Evolutionary conservation across 495 filamentous ascomycete genomes (phyloP).

Genomic region (Aspergillus hancockii): DNA sequence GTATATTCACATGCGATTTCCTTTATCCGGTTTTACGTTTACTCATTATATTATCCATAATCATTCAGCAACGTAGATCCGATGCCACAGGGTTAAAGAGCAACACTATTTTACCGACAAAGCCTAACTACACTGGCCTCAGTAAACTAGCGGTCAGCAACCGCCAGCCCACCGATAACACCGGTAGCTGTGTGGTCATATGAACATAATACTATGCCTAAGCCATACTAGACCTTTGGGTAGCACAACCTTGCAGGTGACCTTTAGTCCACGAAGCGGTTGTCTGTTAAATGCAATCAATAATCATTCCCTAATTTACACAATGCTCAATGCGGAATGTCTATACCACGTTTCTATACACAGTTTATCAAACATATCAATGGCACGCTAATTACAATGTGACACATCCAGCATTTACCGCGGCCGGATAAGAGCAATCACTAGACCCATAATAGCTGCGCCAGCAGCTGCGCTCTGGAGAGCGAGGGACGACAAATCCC

Average conservation of each 20-base stretch:
- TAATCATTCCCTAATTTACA: background rate
- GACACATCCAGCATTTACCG: slow-evolving; percentile 27
- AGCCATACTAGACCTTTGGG: too few relatives aligned
- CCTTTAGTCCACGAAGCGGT: too few relatives aligned
- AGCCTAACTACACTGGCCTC: background rate
- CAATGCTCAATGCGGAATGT: slow-evolving; percentile 5
- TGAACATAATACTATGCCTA: background rate
- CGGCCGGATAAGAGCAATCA: slow-evolving; percentile 60
- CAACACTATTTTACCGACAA: too few relatives aligned
- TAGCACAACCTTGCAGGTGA: too few relatives aligned
- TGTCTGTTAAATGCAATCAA: background rate
- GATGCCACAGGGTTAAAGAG: too few relatives aligned
- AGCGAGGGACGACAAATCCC: slow-evolving; percentile 70
- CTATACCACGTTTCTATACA: background rate
- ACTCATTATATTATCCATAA: too few relatives aligned
- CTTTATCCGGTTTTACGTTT: background rate
- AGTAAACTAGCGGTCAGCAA: background rate
- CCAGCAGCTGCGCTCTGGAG: slow-evolving; percentile 75
- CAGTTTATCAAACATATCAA: background rate
- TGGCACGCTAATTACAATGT: slow-evolving; percentile 5
- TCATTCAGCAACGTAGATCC: too few relatives aligned
- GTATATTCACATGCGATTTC: slow-evolving; percentile 13
- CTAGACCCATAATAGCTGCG: slow-evolving; percentile 58
- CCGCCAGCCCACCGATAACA: background rate
- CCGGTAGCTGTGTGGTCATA: background rate